Evolutionary conservation across 257 asterid genomes (phyloP).

Genomic region (Plantago major): DNA sequence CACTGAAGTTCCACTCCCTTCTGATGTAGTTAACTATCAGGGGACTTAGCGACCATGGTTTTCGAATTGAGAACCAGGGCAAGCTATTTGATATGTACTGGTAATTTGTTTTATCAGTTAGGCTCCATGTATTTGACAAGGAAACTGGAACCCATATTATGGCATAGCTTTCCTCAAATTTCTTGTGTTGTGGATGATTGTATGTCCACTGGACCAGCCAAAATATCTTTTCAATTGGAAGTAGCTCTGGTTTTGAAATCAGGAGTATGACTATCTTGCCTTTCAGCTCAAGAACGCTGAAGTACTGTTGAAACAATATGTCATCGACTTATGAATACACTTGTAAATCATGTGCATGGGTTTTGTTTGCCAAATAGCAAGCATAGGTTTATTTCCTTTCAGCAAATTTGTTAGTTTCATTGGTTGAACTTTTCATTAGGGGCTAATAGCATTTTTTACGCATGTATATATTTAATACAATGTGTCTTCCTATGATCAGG

Average conservation of each 20-base stretch:
- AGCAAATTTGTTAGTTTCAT: no score
- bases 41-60: constrained; percentile 53
- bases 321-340: not conserved
- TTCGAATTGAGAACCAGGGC: constrained; percentile 55
- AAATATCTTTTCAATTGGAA: constrained; percentile 42
- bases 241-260: constrained; percentile 56
- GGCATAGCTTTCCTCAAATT: constrained; percentile 27
- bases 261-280: constrained; percentile 59
- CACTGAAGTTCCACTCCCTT: constrained; percentile 45
- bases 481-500: no score
- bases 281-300: constrained; percentile 45
- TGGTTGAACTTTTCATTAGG: no score
- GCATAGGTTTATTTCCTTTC: no score
- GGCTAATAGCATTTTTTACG: no score
- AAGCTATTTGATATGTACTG: constrained; percentile 41
- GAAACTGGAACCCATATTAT: constrained; percentile 60
- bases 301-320: constrained; percentile 31
- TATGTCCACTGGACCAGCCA: constrained; percentile 46
- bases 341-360: not conserved
- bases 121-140: constrained; percentile 38
- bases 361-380: no score
- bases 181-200: constrained; percentile 28
- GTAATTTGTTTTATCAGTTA: constrained; percentile 32
- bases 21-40: constrained; percentile 36
- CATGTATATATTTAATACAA: no score